Evolutionary conservation across 129 eudicot species (phyloP).

Genomic region (Flaveria brownii): DNA sequence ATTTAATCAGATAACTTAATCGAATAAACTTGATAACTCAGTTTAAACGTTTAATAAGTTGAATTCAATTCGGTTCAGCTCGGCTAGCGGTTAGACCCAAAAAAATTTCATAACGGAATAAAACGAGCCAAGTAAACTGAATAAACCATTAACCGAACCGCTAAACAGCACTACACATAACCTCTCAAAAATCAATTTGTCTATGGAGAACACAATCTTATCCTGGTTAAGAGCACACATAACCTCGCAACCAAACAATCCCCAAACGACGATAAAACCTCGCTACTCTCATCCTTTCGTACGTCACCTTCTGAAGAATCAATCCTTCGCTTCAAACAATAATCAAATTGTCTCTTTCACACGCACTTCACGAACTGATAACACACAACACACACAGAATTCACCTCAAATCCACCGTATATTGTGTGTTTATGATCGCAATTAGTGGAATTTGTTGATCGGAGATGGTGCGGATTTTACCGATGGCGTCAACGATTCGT

Average conservation of each 20-base stretch:
- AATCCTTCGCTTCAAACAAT: constrained; percentile 26
- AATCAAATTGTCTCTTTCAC: background rate
- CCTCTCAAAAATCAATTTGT: background rate
- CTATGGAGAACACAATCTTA: background rate
- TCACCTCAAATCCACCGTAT: constrained; percentile 18
- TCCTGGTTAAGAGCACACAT: background rate
- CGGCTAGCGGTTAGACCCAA: too few species aligned
- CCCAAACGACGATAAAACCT: constrained; percentile 15
- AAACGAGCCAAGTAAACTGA: too few species aligned
- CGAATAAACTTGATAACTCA: too few species aligned
- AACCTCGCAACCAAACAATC: constrained; percentile 24
- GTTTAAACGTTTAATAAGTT: too few species aligned
- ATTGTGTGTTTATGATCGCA: constrained; percentile 15
- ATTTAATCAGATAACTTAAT: too few species aligned
- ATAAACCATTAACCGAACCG: too few species aligned
- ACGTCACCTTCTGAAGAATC: background rate
- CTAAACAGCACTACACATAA: background rate
- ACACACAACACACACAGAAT: background rate
- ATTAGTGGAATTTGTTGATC: constrained; percentile 42
- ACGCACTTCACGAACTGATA: constrained; percentile 19
- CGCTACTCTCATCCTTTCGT: background rate
- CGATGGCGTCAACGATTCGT: constrained; percentile 79
- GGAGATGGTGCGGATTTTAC: constrained; percentile 69
- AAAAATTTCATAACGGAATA: too few species aligned
- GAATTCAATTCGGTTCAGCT: too few species aligned